A percentile compares a stretch with the other conserved stretches of the same genome.
Evolutionary conservation across 106 monocot species (phyloP).

Genomic region (Dendrobium nobile): DNA sequence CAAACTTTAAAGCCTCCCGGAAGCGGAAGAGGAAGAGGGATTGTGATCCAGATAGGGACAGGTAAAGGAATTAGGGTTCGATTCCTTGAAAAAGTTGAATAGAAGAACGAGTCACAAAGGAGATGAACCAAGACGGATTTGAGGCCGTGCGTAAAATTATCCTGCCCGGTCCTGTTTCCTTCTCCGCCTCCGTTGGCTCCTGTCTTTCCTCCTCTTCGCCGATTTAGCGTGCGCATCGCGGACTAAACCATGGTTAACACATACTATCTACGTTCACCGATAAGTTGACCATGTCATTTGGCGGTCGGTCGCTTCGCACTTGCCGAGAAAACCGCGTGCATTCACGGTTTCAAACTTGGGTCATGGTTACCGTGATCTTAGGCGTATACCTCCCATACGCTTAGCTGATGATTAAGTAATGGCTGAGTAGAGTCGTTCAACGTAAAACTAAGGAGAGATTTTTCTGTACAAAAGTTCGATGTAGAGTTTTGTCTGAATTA

Average conservation of each 20-base stretch:
- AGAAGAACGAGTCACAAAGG: not conserved
- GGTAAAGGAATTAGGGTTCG: not conserved
- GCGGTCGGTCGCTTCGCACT: not conserved
- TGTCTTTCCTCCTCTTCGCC: not conserved
- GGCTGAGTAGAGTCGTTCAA: not conserved
- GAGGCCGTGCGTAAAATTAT: not conserved
- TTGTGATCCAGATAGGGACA: not conserved
- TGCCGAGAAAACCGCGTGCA: not conserved
- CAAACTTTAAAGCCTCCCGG: not conserved
- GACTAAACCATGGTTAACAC: not conserved
- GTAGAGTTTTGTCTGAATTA: too few species aligned
- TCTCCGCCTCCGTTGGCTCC: slow-evolving; percentile 10
- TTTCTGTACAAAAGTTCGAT: too few species aligned
- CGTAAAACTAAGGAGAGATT: not conserved
- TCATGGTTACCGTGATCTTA: not conserved
- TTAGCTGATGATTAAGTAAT: not conserved
- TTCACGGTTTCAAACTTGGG: not conserved
- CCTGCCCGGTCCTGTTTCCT: not conserved
- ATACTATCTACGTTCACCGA: not conserved
- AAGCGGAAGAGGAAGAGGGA: not conserved
- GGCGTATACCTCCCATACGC: not conserved
- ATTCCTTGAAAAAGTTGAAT: not conserved
- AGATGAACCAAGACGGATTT: slow-evolving; percentile 9
- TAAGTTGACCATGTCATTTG: not conserved
- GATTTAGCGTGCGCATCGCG: not conserved